Evolutionary conservation across 164 flowering plant genomes (phyloP), one percentile per base, ranked within the genome.

Genomic region (Houttuynia cordata): DNA sequence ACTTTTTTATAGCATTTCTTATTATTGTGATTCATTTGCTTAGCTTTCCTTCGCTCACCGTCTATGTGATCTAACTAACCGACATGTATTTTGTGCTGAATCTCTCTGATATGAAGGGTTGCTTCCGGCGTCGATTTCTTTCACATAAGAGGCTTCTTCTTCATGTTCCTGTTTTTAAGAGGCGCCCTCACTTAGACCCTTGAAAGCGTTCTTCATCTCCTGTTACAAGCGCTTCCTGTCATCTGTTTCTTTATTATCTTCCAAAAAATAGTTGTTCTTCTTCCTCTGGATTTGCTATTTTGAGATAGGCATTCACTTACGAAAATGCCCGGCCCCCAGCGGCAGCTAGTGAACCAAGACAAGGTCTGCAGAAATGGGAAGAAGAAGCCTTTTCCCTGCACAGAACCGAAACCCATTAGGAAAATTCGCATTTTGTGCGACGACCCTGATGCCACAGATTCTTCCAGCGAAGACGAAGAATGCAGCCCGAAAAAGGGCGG

Each of bases 391-490:
- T 51, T 51, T 49, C 1, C 21, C 19, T 60, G 57, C 4, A 53
- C 56, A 23, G 47, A 53, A 14, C 51, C 51, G 57, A 64, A 62
- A 41, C 45, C 60, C 40, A 60, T 72, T 63, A 76, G 84, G 60
- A 88, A 79, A 67, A 60, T 92, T 21, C 76, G 96, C 0, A 70
- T 92, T 7, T 68, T 88, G 58, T 82, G 75, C 50, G 13, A 67
- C 19, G 98, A 92, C 62, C 96, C 98, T 0, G 76, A 88, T 56
- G 85, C 87, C 0, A 91, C 98, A 0, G 98, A 91, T 65, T 79
- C 82, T 0, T 81, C 85, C 0, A 68, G 79, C 50, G 96, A 87
- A 21, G 96, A 86, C 18, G 91, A 82, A 39, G 67, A 34, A 23
- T 20, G 2, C 23, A 22, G 49, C 17, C 49, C 24, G 25, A 24